These are phyloP conservation scores for Russula brevipes DNA, from an alignment of 768 basidiomycete species.

Conservation along the genomic window DNA sequence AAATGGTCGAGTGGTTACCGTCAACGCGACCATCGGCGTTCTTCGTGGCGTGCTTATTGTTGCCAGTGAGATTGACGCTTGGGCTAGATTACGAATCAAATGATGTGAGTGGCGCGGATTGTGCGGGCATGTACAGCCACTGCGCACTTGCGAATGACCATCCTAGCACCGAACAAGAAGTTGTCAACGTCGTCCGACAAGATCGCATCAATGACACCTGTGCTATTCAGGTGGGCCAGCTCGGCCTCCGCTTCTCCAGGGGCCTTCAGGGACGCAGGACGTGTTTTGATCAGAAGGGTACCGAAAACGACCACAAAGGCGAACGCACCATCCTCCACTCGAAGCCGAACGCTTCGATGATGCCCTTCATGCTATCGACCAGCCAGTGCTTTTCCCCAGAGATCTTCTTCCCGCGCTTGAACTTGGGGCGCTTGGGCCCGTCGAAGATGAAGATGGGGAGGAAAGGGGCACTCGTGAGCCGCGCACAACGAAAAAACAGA, in stretches of 20 bases:
- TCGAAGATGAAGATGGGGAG: conserved; percentile 91
- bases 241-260: conserved; percentile 96
- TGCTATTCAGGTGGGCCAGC: conserved; percentile 76
- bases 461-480: conserved; percentile 70
- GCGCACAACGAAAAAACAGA: conserved; percentile 78
- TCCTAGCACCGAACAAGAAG: conserved; percentile 80
- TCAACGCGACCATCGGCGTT: conserved; percentile 68
- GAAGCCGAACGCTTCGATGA: conserved; percentile 75
- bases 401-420: conserved; percentile 75
- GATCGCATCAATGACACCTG: conserved; percentile 81
- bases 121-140: not conserved
- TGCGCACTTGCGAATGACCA: conserved; percentile 77
- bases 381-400: conserved; percentile 58
- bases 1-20: conserved; percentile 57
- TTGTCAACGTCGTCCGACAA: conserved; percentile 93
- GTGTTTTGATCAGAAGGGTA: conserved; percentile 24
- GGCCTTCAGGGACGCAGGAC: conserved; percentile 48
- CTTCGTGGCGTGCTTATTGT: conserved; percentile 55
- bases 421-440: conserved; percentile 73
- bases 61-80: conserved; percentile 68
- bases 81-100: conserved; percentile 39
- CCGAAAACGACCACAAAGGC: not conserved
- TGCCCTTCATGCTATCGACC: conserved; percentile 69
- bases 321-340: conserved; percentile 63
- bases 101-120: not conserved